Conservation (phyloP, 768 basidiomycete genomes). For the Epithele typhae region DNA sequence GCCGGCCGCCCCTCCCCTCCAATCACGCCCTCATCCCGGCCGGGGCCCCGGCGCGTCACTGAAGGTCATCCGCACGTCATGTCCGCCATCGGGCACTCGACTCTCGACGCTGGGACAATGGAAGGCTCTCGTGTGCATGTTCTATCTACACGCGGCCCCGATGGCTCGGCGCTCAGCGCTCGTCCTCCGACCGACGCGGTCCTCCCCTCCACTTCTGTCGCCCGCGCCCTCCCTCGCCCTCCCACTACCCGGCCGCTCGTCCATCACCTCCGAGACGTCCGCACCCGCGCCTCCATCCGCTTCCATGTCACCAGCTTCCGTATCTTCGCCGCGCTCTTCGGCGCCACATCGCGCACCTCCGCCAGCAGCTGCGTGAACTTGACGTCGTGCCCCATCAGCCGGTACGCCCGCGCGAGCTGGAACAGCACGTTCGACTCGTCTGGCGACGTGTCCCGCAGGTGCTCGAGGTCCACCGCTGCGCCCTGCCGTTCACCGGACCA, state of each 20-base stretch:
- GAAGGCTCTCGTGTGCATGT: not conserved
- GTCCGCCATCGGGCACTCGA: too few species aligned
- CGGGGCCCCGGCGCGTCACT: not conserved
- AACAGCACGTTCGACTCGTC: slow-evolving; percentile 97
- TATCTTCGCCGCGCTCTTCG: slow-evolving; percentile 82
- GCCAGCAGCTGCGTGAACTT: slow-evolving; percentile 85
- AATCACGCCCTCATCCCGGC: not conserved
- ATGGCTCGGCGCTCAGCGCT: not conserved
- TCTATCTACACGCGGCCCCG: not conserved
- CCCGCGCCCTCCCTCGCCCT: not conserved
- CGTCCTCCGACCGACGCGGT: too few species aligned
- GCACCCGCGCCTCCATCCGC: slow-evolving; percentile 55
- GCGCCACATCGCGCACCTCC: slow-evolving; percentile 89
- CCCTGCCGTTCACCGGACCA: too few species aligned
- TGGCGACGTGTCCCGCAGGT: slow-evolving; percentile 76
- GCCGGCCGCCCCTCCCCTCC: not conserved
- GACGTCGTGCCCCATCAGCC: slow-evolving; percentile 70
- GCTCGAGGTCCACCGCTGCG: slow-evolving; percentile 78
- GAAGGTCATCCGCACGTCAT: not conserved
- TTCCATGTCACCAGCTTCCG: slow-evolving; percentile 68
- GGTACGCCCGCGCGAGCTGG: slow-evolving; percentile 90
- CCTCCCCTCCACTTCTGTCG: not conserved
- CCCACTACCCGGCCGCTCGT: slow-evolving; percentile 69
- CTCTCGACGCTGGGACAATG: too few species aligned
- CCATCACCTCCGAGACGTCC: slow-evolving; percentile 64